Evolutionary conservation across 2,329 filamentous ascomycete genomes (phyloP).

Genomic region (Colletotrichum coccodes): DNA sequence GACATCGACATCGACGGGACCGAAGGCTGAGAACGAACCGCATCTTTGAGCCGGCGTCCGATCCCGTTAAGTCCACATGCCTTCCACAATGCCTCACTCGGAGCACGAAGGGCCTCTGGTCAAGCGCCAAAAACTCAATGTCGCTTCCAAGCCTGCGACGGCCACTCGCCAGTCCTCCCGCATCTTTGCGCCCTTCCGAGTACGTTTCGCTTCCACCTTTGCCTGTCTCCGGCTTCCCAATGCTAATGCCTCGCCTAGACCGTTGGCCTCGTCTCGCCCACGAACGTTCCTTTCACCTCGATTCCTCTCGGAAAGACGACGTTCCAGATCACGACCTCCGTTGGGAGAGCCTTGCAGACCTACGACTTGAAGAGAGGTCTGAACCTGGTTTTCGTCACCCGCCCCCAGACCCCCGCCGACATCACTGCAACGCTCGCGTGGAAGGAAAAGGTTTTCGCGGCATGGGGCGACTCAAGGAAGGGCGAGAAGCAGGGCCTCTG

Average conservation of each 20-base stretch:
- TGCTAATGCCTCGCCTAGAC: slow-evolving; percentile 64
- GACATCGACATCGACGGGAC: not conserved
- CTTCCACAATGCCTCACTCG: slow-evolving; percentile 63
- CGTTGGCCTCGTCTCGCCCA: slow-evolving; percentile 92
- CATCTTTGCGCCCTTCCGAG: slow-evolving; percentile 94
- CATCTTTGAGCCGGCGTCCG: slow-evolving; percentile 3
- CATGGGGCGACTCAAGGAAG: slow-evolving; percentile 76
- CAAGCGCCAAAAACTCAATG: slow-evolving; percentile 80
- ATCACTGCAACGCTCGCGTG: slow-evolving; percentile 91
- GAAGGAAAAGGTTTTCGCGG: slow-evolving; percentile 88
- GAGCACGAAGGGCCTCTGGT: slow-evolving; percentile 70
- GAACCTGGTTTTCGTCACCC: slow-evolving; percentile 91
- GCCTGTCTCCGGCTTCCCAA: slow-evolving; percentile 2
- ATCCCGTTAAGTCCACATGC: slow-evolving; percentile 7
- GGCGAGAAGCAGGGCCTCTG: slow-evolving; percentile 76
- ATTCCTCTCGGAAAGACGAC: slow-evolving; percentile 92
- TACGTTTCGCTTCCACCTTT: slow-evolving; percentile 56
- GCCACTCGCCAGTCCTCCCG: slow-evolving; percentile 67
- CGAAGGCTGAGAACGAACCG: slow-evolving; percentile 12
- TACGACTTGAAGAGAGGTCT: slow-evolving; percentile 93
- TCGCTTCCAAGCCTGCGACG: slow-evolving; percentile 49
- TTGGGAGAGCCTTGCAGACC: slow-evolving; percentile 90
- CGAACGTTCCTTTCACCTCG: slow-evolving; percentile 87
- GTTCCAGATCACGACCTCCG: slow-evolving; percentile 96
- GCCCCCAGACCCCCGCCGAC: slow-evolving; percentile 84